These are phyloP conservation scores for Pinus taeda DNA, from an alignment of 75 land plant genomes.

Conservation along the genomic window DNA sequence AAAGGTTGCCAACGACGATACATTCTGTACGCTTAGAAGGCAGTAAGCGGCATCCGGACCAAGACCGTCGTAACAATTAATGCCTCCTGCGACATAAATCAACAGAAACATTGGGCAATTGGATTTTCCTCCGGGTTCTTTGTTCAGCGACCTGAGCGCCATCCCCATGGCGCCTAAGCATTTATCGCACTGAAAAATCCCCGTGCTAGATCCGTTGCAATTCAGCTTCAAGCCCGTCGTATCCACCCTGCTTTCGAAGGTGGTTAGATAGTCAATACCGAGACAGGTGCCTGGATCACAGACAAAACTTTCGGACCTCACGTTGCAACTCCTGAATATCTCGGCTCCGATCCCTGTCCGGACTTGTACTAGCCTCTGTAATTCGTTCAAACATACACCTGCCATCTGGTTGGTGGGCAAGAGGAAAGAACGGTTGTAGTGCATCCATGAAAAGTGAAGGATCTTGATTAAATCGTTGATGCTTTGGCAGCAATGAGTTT, in stretches of 20 bases:
- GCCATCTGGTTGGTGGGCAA: background rate
- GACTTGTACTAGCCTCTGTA: background rate
- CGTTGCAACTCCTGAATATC: background rate
- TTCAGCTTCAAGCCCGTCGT: background rate
- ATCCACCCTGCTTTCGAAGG: background rate
- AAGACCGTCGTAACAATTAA: background rate
- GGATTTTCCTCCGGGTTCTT: no score
- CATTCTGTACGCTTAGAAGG: constrained; percentile 1
- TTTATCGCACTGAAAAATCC: background rate
- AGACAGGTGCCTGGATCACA: background rate
- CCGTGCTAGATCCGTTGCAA: background rate
- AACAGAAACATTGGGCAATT: background rate
- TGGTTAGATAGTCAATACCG: background rate
- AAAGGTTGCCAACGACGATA: background rate
- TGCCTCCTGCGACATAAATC: background rate
- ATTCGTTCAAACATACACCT: background rate
- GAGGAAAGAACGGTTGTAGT: background rate
- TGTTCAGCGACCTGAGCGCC: background rate
- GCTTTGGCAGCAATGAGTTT: constrained; percentile 3
- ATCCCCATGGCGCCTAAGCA: background rate
- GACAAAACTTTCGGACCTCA: background rate
- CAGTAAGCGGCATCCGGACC: constrained; percentile 4
- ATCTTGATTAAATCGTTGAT: background rate
- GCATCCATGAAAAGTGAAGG: constrained; percentile 6
- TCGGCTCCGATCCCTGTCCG: background rate